Evolutionary conservation across 2,329 filamentous ascomycete species (phyloP).

Genomic region (Microdochium paspali): DNA sequence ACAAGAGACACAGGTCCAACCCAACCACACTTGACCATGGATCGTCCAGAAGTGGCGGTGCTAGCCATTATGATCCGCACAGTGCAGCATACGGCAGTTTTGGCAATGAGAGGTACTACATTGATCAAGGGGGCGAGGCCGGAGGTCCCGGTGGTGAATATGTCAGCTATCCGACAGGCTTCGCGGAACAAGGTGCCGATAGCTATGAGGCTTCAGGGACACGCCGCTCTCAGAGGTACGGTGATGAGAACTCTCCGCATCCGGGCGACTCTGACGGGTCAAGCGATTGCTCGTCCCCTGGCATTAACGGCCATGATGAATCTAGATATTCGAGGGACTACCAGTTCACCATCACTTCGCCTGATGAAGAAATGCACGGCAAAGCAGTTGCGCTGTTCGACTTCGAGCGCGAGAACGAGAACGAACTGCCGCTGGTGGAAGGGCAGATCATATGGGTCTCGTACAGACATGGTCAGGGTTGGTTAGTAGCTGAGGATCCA

Average conservation of each 20-base stretch:
- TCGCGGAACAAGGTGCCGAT: neutral
- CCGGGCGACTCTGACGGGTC: conserved; percentile 48
- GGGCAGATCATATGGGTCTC: conserved; percentile 96
- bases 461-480: conserved; percentile 92
- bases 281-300: conserved; percentile 49
- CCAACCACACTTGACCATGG: conserved; percentile 37
- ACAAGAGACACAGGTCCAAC: conserved; percentile 76
- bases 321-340: conserved; percentile 85
- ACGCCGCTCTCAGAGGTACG: conserved; percentile 41
- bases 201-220: conserved; percentile 34
- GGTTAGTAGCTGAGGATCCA: conserved; percentile 93
- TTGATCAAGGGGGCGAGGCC: conserved; percentile 58
- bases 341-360: conserved; percentile 88
- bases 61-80: conserved; percentile 49
- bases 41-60: conserved; percentile 41
- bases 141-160: conserved; percentile 73
- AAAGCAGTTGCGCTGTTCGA: conserved; percentile 94
- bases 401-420: conserved; percentile 91
- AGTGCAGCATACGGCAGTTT: conserved; percentile 54
- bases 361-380: conserved; percentile 95
- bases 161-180: conserved; percentile 59
- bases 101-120: conserved; percentile 61
- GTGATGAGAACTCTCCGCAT: conserved; percentile 36
- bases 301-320: conserved; percentile 52
- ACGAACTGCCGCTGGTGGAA: conserved; percentile 84